Evolutionary conservation across 257 asterid species (phyloP), one percentile per base, ranked within the genome.

Genomic region (Salvia splendens): DNA sequence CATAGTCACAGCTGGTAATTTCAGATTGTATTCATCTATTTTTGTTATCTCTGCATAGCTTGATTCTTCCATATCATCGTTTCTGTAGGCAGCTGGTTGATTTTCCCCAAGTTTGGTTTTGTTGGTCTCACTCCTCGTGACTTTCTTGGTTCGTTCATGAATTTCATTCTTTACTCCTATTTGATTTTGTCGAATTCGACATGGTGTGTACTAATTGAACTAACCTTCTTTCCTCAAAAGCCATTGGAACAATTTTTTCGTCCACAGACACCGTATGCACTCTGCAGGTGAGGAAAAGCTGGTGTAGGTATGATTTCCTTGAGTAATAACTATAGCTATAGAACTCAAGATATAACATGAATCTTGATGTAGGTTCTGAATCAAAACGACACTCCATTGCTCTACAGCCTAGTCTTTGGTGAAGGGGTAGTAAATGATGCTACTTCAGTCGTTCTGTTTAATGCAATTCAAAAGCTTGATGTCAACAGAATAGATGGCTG

Each of bases 371-470:
- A 93, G 98, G 89, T 93, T 80, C 79, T 93, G 70, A 82, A 88
- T 81, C 98, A 88, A 93, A 97, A 93, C 14, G 97, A 88, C 64
- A 93, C 97, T 64, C 98, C 98, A 20, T 72, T 93, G 66, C 80
- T 93, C 8, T 90, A 93, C 83, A 93, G 98, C 89, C 80, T 93
- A 48, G 96, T 93, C 61, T 93, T 93, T 40, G 98, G 98, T 54
- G 98, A 93, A 82, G 98, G 98, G 47, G 97, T 93, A 40, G 98
- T 93, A 43, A 93, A 93, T 72, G 98, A 93, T 80, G 98, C 98
- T 32, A 88, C 98, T 38, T 84, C 98, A 51, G 98, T 93, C 64
- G 98, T 93, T 40, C 87, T 93, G 43, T 93, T 90, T 79, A 88
- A 93, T 66, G 96, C 98, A 32, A 68, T 93, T 58, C 98, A 93